These are phyloP conservation scores for Sporisorium reilianum DNA, from an alignment of 1,284 basidiomycete genomes.

Conservation along the genomic window DNA sequence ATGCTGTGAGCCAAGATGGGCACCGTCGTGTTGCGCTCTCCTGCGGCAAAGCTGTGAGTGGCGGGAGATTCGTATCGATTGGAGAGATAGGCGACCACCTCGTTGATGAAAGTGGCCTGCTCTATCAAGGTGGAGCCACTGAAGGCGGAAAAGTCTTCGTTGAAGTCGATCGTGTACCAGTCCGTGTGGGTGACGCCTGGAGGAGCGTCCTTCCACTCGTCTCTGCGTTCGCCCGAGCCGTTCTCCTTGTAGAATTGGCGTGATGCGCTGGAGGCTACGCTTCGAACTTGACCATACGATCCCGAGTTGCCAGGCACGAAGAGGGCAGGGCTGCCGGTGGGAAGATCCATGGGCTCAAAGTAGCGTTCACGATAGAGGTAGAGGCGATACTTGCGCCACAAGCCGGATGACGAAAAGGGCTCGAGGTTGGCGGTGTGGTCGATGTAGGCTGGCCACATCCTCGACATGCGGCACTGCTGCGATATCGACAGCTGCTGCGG, in stretches of 20 bases:
- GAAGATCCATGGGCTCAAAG: slow-evolving; percentile 32
- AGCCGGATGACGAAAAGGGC: slow-evolving; percentile 76
- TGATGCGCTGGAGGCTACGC: slow-evolving; percentile 89
- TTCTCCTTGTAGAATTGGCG: slow-evolving; percentile 79
- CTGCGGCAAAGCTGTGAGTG: slow-evolving; percentile 52
- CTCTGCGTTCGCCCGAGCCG: slow-evolving; percentile 66
- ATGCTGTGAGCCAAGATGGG: slow-evolving; percentile 93
- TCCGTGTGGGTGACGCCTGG: slow-evolving; percentile 42
- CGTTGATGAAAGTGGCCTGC: slow-evolving; percentile 82
- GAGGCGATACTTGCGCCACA: slow-evolving; percentile 82
- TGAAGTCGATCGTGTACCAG: slow-evolving; percentile 81
- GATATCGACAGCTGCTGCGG: slow-evolving; percentile 46
- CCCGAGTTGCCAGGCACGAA: slow-evolving; percentile 99
- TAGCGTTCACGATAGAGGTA: slow-evolving; percentile 85
- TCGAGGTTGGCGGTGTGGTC: slow-evolving; percentile 71
- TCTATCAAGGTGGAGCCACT: slow-evolving; percentile 88
- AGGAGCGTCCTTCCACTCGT: slow-evolving; percentile 55
- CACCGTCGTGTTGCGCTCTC: slow-evolving; percentile 71
- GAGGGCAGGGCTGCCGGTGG: slow-evolving; percentile 77
- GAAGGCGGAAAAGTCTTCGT: slow-evolving; percentile 96
- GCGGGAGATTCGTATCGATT: slow-evolving; percentile 76
- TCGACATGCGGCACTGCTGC: slow-evolving; percentile 89
- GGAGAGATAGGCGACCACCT: slow-evolving; percentile 82
- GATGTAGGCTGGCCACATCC: slow-evolving; percentile 90
- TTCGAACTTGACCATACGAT: slow-evolving; percentile 91